phyloP scores from a whole-genome alignment of 306 rosid species.

The Quercus robur region DNA sequence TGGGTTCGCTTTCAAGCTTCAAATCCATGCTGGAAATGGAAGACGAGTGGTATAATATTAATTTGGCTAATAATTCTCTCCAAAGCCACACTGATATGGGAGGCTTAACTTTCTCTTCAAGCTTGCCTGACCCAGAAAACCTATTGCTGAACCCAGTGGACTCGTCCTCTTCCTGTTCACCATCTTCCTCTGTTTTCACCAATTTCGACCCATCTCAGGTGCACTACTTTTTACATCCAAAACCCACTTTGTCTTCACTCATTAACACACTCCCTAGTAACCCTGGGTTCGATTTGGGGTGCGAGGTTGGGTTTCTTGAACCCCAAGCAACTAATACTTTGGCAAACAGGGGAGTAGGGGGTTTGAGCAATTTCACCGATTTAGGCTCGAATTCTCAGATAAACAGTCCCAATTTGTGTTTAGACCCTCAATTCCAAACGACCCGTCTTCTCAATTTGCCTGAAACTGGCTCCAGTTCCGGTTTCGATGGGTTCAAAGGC shows the following conservation, averaged over 20 bases:
- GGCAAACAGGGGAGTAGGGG: conserved; percentile 8
- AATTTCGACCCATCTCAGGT: conserved; percentile 61
- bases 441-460: conserved; percentile 20
- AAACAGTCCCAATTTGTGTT: conserved; percentile 28
- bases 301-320: conserved; percentile 48
- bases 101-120: conserved; percentile 40
- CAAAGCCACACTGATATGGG: conserved; percentile 32
- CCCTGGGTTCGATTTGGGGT: conserved; percentile 52
- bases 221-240: conserved; percentile 54
- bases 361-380: conserved; percentile 27
- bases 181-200: conserved; percentile 59
- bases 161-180: conserved; percentile 74
- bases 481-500: conserved; percentile 41
- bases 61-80: conserved; percentile 25
- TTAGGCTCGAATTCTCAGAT: conserved; percentile 36
- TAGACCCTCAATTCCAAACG: conserved; percentile 24
- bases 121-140: conserved; percentile 34
- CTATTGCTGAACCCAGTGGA: conserved; percentile 54
- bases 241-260: conserved; percentile 52
- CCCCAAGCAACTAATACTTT: conserved; percentile 42
- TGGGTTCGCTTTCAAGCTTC: conserved; percentile 50
- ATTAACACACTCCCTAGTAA: conserved; percentile 31
- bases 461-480: conserved; percentile 7
- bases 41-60: conserved; percentile 61
- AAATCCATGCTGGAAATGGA: conserved; percentile 64